phyloP scores from a whole-genome alignment of 352 stramenopile species.

The Globisporangium solare region DNA sequence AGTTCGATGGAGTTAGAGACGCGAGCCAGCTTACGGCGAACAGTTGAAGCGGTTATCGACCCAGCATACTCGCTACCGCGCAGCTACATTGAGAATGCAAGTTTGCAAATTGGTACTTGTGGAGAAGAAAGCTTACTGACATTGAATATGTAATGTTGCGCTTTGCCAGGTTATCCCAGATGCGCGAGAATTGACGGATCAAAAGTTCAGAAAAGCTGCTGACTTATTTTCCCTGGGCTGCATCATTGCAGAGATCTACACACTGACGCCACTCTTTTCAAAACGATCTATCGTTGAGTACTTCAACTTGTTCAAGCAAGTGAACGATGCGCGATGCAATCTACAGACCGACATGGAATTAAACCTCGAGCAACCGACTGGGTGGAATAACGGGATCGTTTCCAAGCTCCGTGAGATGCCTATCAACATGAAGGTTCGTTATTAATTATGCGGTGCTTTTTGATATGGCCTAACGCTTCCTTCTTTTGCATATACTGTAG shows the following conservation, averaged over 20 bases:
- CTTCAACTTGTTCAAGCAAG: conserved; percentile 10
- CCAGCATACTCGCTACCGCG: conserved; percentile 28
- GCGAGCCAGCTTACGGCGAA: conserved; percentile 8
- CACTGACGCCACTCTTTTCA: conserved; percentile 51
- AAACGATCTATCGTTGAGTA: conserved; percentile 39
- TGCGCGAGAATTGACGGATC: conserved; percentile 15
- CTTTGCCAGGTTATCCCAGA: conserved; percentile 15
- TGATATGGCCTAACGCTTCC: background rate
- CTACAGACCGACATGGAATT: background rate
- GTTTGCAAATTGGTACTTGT: background rate
- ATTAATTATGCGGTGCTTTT: background rate
- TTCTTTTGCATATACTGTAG: conserved; percentile 11
- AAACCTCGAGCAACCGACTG: background rate
- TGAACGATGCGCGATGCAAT: background rate
- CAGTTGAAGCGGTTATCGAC: conserved; percentile 40
- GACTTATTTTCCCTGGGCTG: conserved; percentile 68
- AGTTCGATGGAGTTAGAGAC: conserved; percentile 8
- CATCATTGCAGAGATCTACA: conserved; percentile 69
- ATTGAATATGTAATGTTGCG: background rate
- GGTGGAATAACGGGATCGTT: conserved; percentile 26
- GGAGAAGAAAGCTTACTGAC: background rate
- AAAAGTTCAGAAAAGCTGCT: conserved; percentile 31
- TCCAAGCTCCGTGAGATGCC: conserved; percentile 29
- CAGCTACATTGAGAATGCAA: conserved; percentile 12
- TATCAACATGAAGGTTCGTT: conserved; percentile 45